Base-by-base conservation (phyloP, 2,329 filamentous ascomycete species). In the Pseudopithomyces maydicus region DNA sequence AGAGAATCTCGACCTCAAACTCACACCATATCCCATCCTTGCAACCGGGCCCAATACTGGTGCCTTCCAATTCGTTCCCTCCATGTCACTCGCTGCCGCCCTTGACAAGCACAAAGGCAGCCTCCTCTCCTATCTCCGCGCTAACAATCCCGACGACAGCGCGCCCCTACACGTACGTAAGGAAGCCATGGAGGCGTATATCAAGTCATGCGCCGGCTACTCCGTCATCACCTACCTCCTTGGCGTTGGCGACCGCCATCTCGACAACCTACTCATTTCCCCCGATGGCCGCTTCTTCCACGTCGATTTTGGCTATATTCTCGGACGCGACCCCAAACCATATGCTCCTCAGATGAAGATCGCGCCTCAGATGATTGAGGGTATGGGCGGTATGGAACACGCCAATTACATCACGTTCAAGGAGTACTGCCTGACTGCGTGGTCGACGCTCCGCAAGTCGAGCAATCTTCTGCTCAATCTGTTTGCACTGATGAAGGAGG, bases 191-290 rank as follows among this genome's bases (percentile, higher is more conserved):
- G 95, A 99, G 66, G 97, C 90, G 0, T 99, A 97, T 73, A 88
- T 98, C 71, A 94, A 93, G 72, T 97, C 92, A 0, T 97, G 95
- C 71, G 95, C 95, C 0, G 95, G 95, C 33, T 99, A 99, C 78
- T 98, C 95, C 75, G 95, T 99, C 14, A 97, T 99, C 65, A 99
- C 96, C 0, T 99, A 99, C 75, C 90, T 99, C 15, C 85, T 99
- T 12, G 96, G 95, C 32, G 95, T 99, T 2, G 95, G 95, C 19
- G 95, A 99, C 74, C 88, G 95, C 1, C 95, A 99, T 77, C 84
- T 98, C 2, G 95, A 99, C 74, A 99, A 99, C 69, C 85, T 99
- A 1, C 87, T 99, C 23, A 86, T 99, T 5, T 87, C 92, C 0
- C 93, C 95, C 0, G 90, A 93, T 65, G 95, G 87, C 4, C 92